These are phyloP conservation scores for Heterobasidion irregulare DNA, from an alignment of 1,284 basidiomycete genomes.

Conservation along the genomic window DNA sequence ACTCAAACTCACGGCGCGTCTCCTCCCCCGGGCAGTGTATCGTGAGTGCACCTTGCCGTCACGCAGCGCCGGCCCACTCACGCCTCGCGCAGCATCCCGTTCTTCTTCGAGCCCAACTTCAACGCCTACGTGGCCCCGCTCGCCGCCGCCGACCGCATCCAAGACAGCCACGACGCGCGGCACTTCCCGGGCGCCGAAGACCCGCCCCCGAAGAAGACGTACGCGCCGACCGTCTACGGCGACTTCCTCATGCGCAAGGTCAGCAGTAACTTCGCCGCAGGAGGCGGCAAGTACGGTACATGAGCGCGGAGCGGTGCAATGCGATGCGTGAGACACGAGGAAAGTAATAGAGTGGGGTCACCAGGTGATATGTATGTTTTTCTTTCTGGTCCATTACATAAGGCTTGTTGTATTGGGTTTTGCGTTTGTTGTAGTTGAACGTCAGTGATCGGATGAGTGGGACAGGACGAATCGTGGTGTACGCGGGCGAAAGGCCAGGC, in stretches of 20 bases:
- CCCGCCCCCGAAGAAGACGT: constrained; percentile 16
- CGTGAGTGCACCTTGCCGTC: not conserved
- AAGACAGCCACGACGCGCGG: constrained; percentile 16
- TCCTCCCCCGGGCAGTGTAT: not conserved
- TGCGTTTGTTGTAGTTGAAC: too few species aligned
- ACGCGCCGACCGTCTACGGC: constrained; percentile 58
- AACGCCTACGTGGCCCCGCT: constrained; percentile 56
- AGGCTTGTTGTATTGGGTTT: too few species aligned
- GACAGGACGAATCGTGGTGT: too few species aligned
- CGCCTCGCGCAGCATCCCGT: constrained; percentile 49
- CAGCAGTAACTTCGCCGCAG: constrained; percentile 51
- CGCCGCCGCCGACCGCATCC: constrained; percentile 41
- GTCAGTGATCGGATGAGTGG: too few species aligned
- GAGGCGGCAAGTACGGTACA: constrained; percentile 35
- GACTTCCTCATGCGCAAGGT: constrained; percentile 72
- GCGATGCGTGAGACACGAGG: too few species aligned
- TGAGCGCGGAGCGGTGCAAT: not conserved
- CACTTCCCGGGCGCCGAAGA: constrained; percentile 12
- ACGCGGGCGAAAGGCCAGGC: too few species aligned
- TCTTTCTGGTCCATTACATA: too few species aligned
- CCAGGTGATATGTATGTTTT: too few species aligned
- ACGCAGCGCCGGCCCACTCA: not conserved
- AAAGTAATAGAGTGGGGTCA: too few species aligned
- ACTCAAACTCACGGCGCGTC: not conserved
- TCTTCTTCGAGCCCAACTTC: constrained; percentile 85